A percentile compares a stretch with the other conserved stretches of the same genome.
Conservation (phyloP, 148 eudicot genomes). For the Silene uniflora region DNA sequence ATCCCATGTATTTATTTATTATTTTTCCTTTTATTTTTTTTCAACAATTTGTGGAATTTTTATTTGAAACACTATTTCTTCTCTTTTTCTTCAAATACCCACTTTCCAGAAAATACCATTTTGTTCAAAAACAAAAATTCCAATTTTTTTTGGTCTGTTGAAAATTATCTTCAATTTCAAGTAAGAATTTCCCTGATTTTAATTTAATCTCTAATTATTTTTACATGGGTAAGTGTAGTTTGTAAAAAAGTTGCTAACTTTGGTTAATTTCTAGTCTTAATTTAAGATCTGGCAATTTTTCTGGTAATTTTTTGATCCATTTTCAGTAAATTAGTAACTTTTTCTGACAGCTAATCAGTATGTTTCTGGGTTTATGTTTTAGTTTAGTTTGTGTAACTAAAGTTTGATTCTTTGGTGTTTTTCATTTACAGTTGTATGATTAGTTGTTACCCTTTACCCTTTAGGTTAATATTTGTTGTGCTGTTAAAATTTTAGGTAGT, state of each 20-base stretch:
- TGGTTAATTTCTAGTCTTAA: slow-evolving; percentile 25
- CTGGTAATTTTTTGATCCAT: slow-evolving; percentile 15
- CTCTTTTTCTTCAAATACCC: slow-evolving; percentile 64
- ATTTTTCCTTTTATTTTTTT: slow-evolving; percentile 21
- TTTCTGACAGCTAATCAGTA: slow-evolving; percentile 1
- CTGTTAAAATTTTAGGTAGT: slow-evolving; percentile 12
- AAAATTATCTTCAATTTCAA: slow-evolving; percentile 26
- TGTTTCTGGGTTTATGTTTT: slow-evolving; percentile 18
- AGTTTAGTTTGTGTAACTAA: background rate
- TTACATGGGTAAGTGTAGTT: slow-evolving; percentile 14
- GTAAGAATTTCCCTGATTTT: slow-evolving; percentile 19
- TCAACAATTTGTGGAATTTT: slow-evolving; percentile 23
- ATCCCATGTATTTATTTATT: slow-evolving; percentile 35
- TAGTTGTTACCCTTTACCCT: slow-evolving; percentile 11
- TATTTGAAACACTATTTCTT: slow-evolving; percentile 37
- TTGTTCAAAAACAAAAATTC: slow-evolving; percentile 14
- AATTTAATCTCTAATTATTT: slow-evolving; percentile 16
- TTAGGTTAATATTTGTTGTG: slow-evolving; percentile 22
- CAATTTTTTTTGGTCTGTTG: slow-evolving; percentile 22
- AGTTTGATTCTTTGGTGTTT: slow-evolving; percentile 12
- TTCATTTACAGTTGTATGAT: slow-evolving; percentile 18
- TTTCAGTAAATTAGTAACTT: slow-evolving; percentile 7
- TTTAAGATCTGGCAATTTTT: slow-evolving; percentile 25
- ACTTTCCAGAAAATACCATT: slow-evolving; percentile 45
- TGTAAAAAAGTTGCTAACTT: slow-evolving; percentile 27